Base-by-base conservation (phyloP, 441 rosid genomes). In the Biscutella auriculata region DNA sequence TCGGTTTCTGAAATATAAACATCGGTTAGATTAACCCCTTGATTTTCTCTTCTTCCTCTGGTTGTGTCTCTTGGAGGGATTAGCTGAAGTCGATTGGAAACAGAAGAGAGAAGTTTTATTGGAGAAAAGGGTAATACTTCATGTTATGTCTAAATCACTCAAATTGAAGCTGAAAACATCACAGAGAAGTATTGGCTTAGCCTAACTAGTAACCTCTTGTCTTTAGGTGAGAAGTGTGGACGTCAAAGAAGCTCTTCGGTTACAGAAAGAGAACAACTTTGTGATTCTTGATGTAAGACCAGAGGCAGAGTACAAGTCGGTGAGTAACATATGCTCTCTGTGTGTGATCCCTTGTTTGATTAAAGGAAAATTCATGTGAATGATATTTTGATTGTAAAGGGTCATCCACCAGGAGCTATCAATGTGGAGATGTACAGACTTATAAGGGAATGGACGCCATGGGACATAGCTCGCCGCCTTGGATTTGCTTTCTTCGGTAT, bases 401-500 rank as follows among this genome's bases (percentile, higher is more conserved):
- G 70, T 68, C 95, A 87, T 68, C 88, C 95, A 32, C 79, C 92
- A 0, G 97, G 87, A 45, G 98, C 96, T 30, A 75, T 85, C 48
- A 91, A 85, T 55, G 82, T 87, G 65, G 95, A 91, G 73, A 79
- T 91, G 61, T 91, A 91, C 47, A 84, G 96, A 66, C 86, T 91
- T 19, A 88, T 91, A 69, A 81, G 82, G 71, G 96, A 88, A 64
- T 88, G 95, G 98, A 91, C 71, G 3, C 8, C 71, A 30, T 67
- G 71, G 71, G 71, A 67, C 52, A 67, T 67, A 15, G 71, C 71
- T 39, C 71, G 71, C 1, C 71, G 71, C 32, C 93, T 87, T 56
- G 98, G 95, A 26, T 91, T 91, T 67, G 96, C 96, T n/a, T 85
- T 91, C 76, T 88, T 88, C 1, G 98, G 98, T 73, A 91, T 91